Percentiles rank a stretch among this genome's conserved stretches.
These are phyloP conservation scores for Candida tallmaniae DNA, from an alignment of 805 yeast genomes.

Conservation along the genomic window DNA sequence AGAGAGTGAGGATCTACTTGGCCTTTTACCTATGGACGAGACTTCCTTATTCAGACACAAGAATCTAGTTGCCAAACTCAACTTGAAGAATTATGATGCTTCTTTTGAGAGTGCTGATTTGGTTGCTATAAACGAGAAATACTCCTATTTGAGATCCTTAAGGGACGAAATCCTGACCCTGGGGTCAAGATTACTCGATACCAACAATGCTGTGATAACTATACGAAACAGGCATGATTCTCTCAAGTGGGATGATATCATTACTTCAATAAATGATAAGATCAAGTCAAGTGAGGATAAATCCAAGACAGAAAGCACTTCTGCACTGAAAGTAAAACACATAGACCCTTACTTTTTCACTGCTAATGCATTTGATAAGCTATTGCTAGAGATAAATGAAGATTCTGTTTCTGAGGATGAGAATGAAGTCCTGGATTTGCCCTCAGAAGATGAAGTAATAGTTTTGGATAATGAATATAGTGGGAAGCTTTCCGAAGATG, in stretches of 20 bases:
- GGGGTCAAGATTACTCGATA: not conserved
- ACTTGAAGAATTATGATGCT: not conserved
- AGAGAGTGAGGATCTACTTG: constrained; percentile 39
- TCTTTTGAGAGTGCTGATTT: not conserved
- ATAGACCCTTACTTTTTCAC: constrained; percentile 51
- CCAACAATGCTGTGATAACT: constrained; percentile 1
- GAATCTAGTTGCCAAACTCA: constrained; percentile 1
- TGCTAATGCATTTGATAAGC: constrained; percentile 35
- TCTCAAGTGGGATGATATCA: constrained; percentile 23
- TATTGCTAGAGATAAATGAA: constrained; percentile 13
- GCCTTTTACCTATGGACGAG: constrained; percentile 22
- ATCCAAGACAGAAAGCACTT: constrained; percentile 26
- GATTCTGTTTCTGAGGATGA: constrained; percentile 15
- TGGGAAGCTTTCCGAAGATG: not conserved
- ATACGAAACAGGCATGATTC: constrained; percentile 4
- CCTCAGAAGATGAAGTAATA: not conserved
- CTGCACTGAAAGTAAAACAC: constrained; percentile 40
- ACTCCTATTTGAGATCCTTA: constrained; percentile 28
- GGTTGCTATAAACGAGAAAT: constrained; percentile 4
- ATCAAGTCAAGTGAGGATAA: constrained; percentile 28
- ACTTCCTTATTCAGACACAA: not conserved
- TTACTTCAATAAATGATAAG: constrained; percentile 29
- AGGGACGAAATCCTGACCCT: constrained; percentile 12
- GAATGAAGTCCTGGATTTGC: constrained; percentile 8
- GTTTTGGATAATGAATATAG: not conserved